Evolutionary conservation across 2,329 filamentous ascomycete genomes (phyloP).

Genomic region (Colletotrichum sp.): DNA sequence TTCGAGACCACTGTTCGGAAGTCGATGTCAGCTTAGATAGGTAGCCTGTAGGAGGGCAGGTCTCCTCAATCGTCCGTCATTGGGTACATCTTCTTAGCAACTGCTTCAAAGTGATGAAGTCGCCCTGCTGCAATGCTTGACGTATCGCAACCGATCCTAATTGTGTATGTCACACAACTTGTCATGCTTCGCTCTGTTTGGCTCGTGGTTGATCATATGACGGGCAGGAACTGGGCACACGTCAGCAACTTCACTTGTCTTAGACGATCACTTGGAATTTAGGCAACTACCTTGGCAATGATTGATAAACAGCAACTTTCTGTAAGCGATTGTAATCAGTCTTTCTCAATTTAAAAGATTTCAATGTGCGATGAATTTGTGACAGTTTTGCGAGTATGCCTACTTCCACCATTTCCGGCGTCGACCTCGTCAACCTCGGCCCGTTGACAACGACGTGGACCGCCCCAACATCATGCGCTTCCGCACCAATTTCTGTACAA

Average conservation of each 20-base stretch:
- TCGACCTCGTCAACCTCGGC: background rate
- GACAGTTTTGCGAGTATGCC: background rate
- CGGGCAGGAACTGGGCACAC: too few species aligned
- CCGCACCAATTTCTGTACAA: background rate
- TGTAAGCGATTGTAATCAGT: rapidly evolving
- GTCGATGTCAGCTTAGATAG: background rate
- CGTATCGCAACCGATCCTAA: too few species aligned
- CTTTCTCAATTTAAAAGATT: background rate
- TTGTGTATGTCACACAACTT: too few species aligned
- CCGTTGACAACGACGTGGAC: background rate
- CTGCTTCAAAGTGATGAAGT: background rate
- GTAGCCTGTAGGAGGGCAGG: background rate
- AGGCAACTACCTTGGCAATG: too few species aligned
- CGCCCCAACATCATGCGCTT: background rate
- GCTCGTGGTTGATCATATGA: too few species aligned
- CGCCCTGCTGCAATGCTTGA: too few species aligned
- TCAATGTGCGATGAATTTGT: background rate
- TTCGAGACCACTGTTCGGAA: background rate
- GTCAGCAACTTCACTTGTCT: too few species aligned
- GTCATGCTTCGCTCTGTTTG: too few species aligned
- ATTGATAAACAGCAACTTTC: background rate
- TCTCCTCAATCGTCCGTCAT: background rate
- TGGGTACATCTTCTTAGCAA: background rate
- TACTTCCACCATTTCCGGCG: background rate
- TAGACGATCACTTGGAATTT: too few species aligned